These are phyloP conservation scores for Penicillium taxi DNA, from an alignment of 495 filamentous ascomycete species.

Conservation along the genomic window DNA sequence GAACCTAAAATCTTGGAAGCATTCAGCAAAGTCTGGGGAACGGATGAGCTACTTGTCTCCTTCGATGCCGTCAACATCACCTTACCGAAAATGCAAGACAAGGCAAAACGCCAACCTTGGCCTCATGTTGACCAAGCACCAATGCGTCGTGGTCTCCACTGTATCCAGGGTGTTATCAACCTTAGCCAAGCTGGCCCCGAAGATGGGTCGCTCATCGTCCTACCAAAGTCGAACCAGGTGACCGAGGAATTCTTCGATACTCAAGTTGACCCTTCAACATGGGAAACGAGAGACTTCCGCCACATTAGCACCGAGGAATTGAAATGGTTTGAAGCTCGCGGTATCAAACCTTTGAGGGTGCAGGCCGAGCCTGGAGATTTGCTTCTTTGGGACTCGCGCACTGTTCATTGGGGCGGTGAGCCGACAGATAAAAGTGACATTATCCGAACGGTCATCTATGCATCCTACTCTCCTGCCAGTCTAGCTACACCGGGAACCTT, in stretches of 20 bases:
- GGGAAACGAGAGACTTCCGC: slow-evolving; percentile 24
- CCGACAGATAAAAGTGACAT: slow-evolving; percentile 16
- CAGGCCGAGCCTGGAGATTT: slow-evolving; percentile 35
- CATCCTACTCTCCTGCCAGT: slow-evolving; percentile 30
- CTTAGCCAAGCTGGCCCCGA: slow-evolving; percentile 24
- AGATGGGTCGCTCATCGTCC: slow-evolving; percentile 29
- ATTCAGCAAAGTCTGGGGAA: slow-evolving; percentile 21
- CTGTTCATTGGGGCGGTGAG: slow-evolving; percentile 29
- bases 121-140: slow-evolving; percentile 22
- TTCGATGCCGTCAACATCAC: slow-evolving; percentile 18
- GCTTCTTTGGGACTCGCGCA: slow-evolving; percentile 38
- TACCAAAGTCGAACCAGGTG: slow-evolving; percentile 22
- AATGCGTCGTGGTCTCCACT: slow-evolving; percentile 24
- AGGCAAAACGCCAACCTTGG: slow-evolving; percentile 12
- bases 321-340: slow-evolving; percentile 25
- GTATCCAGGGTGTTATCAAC: slow-evolving; percentile 39
- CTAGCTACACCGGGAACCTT: slow-evolving; percentile 25
- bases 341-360: slow-evolving; percentile 27
- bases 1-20: slow-evolving; percentile 30
- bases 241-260: slow-evolving; percentile 32
- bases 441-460: slow-evolving; percentile 31
- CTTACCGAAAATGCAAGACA: slow-evolving; percentile 10
- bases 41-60: slow-evolving; percentile 17
- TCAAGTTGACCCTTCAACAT: slow-evolving; percentile 19
- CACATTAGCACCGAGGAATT: slow-evolving; percentile 25